Base-by-base conservation (phyloP, 1,139 yeast genomes). In the Lodderomyces orthopsilosis region DNA sequence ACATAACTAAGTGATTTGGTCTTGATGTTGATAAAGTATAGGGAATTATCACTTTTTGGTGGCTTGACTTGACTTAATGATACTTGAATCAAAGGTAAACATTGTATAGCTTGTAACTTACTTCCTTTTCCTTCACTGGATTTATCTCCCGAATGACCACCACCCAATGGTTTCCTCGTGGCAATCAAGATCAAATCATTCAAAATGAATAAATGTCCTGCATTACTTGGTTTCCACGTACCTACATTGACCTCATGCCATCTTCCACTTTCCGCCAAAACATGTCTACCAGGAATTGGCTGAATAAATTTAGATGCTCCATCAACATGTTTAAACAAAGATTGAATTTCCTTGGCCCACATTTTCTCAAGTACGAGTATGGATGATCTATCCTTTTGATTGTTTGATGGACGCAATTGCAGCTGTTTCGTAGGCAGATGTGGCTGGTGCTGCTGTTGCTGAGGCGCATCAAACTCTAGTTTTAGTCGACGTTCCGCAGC, bases 201-300 rank as follows among this genome's bases (percentile, higher is more conserved):
- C 50, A 91, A 69, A 9, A 91, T 64, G 53, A 86, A 85, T 40
- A 91, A 65, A 57, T 86, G 95, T 2, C 85, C 83, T 2, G 90
- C 83, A 54, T 86, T 83, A 37, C 85, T 72, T 1, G 90, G 83
- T 58, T 88, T 86, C 81, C 91, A 83, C 15, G 96, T 90, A 0
- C 95, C 93, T 1, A 86, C 81, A 56, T 90, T 90, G 46, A 91
- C 70, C 61, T 91, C 96, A 48, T 77, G 79, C 97, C 97, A 91
- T 41, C 93, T 77, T 1, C 85, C 84, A 61, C 90, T 83, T 55
- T 89, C 94, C 8, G 83, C 78, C 23, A 89, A 68, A 2, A 91
- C 79, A 59, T 90, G 96, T 43, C 97, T 75, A 2, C 94, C 95
- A 0, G 94, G 88, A 6, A 78, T 64, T 1, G 89, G 80, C 21